Conservation (phyloP, 306 rosid species). For the Cucumis melo region DNA sequence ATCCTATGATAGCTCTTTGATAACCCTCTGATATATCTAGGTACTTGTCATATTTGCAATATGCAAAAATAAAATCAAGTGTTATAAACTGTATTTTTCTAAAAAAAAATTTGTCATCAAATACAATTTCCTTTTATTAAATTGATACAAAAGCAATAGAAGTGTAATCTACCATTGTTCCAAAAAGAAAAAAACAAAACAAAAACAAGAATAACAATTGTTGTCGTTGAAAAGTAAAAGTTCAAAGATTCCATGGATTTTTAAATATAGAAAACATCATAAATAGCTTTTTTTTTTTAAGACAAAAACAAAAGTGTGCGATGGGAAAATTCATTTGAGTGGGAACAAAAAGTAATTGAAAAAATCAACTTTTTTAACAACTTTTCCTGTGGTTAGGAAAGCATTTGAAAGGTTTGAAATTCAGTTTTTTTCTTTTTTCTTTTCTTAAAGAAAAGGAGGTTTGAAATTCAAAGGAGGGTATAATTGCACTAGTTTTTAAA, state of each 20-base stretch:
- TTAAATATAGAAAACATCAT: background rate
- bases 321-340: background rate
- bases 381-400: background rate
- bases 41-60: too few species aligned
- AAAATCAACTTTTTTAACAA: background rate
- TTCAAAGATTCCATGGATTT: background rate
- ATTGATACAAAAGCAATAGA: too few species aligned
- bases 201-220: background rate
- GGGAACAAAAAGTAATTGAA: background rate
- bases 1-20: too few species aligned
- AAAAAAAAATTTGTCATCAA: too few species aligned
- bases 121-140: too few species aligned
- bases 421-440: too few species aligned
- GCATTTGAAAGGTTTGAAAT: background rate
- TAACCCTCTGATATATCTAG: too few species aligned
- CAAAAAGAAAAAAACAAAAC: too few species aligned
- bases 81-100: too few species aligned
- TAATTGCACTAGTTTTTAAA: background rate
- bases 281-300: background rate
- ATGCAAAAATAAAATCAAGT: too few species aligned
- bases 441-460: background rate
- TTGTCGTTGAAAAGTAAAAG: background rate
- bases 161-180: too few species aligned
- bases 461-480: background rate
- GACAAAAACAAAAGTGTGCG: background rate